Base-by-base conservation (phyloP, 1,284 basidiomycete genomes). In the Inonotus obliquus region DNA sequence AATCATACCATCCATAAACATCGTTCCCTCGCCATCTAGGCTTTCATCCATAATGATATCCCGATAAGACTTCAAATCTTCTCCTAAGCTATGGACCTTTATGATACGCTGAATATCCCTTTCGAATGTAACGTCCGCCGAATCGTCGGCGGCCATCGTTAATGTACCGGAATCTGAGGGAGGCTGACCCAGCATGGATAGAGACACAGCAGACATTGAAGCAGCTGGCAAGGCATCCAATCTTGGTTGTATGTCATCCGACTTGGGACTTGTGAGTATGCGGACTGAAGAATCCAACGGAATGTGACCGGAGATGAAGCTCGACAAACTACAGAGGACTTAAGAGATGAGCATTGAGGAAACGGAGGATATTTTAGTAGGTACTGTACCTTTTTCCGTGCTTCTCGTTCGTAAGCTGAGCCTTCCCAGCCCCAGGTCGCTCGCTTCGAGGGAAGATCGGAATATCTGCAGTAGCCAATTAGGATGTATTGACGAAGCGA, bases 1-100 rank as follows among this genome's bases (percentile, higher is more conserved):
- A 56, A 69, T 61, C 64, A 19, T 52, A 84, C 84, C 79, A 51
- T 82, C 77, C 80, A 85, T 84, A 35, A 83, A 68, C 63, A 80
- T 67, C 38, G 74, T 71, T 29, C 77, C 76, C 57, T 79, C 79
- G 37, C 81, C 80, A 57, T 84, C 80, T 10, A 87, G 65, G 59
- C 71, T 76, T 63, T 87, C 86, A 38, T 78, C 74, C 65, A 84
- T 68, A 29, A 88, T 80, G 53, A 68, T 19, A 72, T 70, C 60
- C 67, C 67, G 4, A 71, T 48, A 78, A 71, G 59, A 72, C 67
- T 6, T 68, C 67, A 35, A 69, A 71, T 3, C 45, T 7, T 21
- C 19, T 14, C 13, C 11, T 7, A 6, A 41, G 35, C 44, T 59
- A 35, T 75, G 75, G 41, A 73, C 64, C 57, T 66, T 65, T 9